These are phyloP conservation scores for Zygoascus biomembranicola DNA, from an alignment of 805 yeast genomes.

Conservation along the genomic window DNA sequence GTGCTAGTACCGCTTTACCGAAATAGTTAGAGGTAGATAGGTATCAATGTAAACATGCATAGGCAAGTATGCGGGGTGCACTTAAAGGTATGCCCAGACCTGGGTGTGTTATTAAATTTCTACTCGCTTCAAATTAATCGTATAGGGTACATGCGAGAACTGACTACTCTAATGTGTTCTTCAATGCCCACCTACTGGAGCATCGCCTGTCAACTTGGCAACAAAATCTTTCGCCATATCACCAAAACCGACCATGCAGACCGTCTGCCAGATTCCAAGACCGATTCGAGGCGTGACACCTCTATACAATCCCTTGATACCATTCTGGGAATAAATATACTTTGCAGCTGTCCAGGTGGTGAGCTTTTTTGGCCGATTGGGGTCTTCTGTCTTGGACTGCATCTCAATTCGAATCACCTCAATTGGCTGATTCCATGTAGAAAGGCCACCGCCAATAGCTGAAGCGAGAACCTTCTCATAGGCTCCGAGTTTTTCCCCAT, in stretches of 20 bases:
- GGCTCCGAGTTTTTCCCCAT: slow-evolving; percentile 53
- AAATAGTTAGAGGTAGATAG: neutral
- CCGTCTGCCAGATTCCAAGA: slow-evolving; percentile 96
- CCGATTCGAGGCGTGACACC: slow-evolving; percentile 98
- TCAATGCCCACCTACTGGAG: slow-evolving; percentile 38
- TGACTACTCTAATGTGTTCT: no score
- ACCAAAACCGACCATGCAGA: slow-evolving; percentile 97
- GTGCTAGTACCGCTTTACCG: neutral
- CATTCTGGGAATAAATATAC: slow-evolving; percentile 76
- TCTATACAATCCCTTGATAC: slow-evolving; percentile 83
- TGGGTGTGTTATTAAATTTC: no score
- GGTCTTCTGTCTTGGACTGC: slow-evolving; percentile 93
- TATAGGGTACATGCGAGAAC: no score
- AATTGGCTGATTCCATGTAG: slow-evolving; percentile 98
- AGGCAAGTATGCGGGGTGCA: no score
- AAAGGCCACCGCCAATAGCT: slow-evolving; percentile 91
- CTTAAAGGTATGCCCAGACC: no score
- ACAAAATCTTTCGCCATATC: slow-evolving; percentile 78
- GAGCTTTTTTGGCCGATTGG: slow-evolving; percentile 89
- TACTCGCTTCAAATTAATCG: no score
- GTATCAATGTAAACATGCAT: no score
- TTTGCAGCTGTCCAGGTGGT: slow-evolving; percentile 67
- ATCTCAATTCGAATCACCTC: slow-evolving; percentile 97
- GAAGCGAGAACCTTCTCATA: slow-evolving; percentile 77
- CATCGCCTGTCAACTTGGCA: slow-evolving; percentile 52